Base-by-base conservation (phyloP, 148 eudicot species). In the Diospyros lotus region DNA sequence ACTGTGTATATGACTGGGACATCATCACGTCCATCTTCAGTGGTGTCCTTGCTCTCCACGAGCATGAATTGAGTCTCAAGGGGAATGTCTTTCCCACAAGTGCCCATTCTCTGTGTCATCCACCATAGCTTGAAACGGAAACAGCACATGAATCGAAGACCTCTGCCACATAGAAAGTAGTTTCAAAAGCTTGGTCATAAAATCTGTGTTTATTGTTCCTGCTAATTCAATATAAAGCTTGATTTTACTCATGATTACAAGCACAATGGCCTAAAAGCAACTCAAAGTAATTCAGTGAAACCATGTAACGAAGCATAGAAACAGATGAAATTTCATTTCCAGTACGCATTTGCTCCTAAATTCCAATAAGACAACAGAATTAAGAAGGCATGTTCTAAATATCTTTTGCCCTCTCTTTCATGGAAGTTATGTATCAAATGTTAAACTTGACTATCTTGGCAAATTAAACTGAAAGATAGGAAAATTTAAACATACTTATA, bases 81-180 rank as follows among this genome's bases (percentile, higher is more conserved):
- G 44, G 98, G 98, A 74, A 94, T 77, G 68, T 94, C 97, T 76
- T 87, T 84, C 65, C 98, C 97, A 41, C 87, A 85, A 10, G 84
- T 86, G 6, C 98, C 98, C 90, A 94, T 94, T 68, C 97, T 87
- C 69, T 92, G 98, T 44, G 97, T 94, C 98, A 94, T 94, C 98
- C 98, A 94, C 98, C 98, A 94, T 40, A 94, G 82, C 86, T 94
- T 94, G 88, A 94, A 94, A 4, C 98, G 92, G 82, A 94, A 94
- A 74, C 86, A 84, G 58, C 98, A 94, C 97, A 94, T 83, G 82
- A 94, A 91, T 41, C 91, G 82, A 51, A 90, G 81, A 64, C 79
- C 98, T 88, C 98, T 94, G 83, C 45, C 3, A 74, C 61, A 54
- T 9, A 79, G 58, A 48, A 28, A 28, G 44, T 58, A 53, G 40